Evolutionary conservation across 192 early-diverging fungal genomes (phyloP).

Genomic region (Backusella sp.): DNA sequence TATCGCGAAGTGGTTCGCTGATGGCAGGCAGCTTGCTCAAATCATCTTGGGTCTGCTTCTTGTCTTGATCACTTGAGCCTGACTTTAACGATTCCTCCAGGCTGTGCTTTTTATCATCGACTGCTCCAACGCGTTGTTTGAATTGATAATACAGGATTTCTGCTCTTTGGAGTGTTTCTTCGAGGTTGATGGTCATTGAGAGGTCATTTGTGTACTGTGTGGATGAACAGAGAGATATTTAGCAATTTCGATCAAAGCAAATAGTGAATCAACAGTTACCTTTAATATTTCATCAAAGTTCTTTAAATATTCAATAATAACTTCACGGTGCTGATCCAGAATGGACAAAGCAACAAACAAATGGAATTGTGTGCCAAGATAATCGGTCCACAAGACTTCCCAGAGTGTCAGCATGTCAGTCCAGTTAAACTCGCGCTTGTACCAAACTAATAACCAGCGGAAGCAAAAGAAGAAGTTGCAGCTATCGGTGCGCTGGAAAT

Average conservation of each 20-base stretch:
- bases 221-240: not conserved
- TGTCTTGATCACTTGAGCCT: not conserved
- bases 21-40: not conserved
- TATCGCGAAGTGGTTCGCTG: not conserved
- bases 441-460: slow-evolving; percentile 96
- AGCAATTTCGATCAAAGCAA: too few species aligned
- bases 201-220: slow-evolving; percentile 83
- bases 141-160: slow-evolving; percentile 73
- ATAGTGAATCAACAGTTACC: slow-evolving; percentile 34
- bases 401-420: slow-evolving; percentile 80
- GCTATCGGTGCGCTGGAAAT: slow-evolving; percentile 79
- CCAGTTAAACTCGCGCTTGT: slow-evolving; percentile 96
- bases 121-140: slow-evolving; percentile 44
- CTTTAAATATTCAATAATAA: slow-evolving; percentile 75
- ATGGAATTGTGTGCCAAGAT: slow-evolving; percentile 77
- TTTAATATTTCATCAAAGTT: slow-evolving; percentile 95
- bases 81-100: not conserved
- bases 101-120: slow-evolving; percentile 38
- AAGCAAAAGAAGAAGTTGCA: slow-evolving; percentile 97
- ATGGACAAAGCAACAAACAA: slow-evolving; percentile 97
- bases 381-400: slow-evolving; percentile 84
- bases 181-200: slow-evolving; percentile 70
- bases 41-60: not conserved
- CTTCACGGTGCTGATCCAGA: slow-evolving; percentile 80
- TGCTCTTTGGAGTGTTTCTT: slow-evolving; percentile 75